Conservation (phyloP, 208 protist genomes). For the Crithidia fasciculata region DNA sequence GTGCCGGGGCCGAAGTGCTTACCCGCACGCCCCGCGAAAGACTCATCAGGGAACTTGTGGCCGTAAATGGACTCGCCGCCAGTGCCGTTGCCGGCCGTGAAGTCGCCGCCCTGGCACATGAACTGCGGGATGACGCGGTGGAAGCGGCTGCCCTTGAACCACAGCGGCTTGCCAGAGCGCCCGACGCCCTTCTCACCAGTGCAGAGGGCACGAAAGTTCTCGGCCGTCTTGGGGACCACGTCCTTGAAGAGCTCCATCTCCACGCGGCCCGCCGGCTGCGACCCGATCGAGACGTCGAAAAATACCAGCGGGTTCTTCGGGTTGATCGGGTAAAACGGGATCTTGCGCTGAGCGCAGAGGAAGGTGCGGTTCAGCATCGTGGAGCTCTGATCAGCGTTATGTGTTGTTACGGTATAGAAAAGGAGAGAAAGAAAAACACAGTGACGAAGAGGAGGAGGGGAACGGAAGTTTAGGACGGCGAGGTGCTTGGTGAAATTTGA, state of each 20-base stretch:
- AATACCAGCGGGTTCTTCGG: constrained; percentile 83
- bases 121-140: constrained; percentile 96
- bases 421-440: constrained; percentile 6
- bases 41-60: constrained; percentile 93
- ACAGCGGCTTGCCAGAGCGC: constrained; percentile 88
- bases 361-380: constrained; percentile 29
- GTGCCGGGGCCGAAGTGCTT: constrained; percentile 77
- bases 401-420: neutral
- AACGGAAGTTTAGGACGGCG: neutral
- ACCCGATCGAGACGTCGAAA: constrained; percentile 94
- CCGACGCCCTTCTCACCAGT: constrained; percentile 92
- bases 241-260: constrained; percentile 93
- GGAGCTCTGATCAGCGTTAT: neutral
- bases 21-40: constrained; percentile 82
- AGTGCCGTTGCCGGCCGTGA: constrained; percentile 92
- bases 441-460: neutral
- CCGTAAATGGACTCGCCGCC: constrained; percentile 95
- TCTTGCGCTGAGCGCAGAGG: constrained; percentile 70
- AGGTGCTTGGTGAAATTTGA: neutral
- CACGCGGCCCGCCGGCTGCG: constrained; percentile 82
- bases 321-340: constrained; percentile 85
- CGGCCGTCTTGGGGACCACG: constrained; percentile 93
- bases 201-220: constrained; percentile 95
- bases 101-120: constrained; percentile 97
- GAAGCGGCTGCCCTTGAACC: constrained; percentile 96